Conservation (phyloP, 768 basidiomycete species). For the Amanita rimosa region DNA sequence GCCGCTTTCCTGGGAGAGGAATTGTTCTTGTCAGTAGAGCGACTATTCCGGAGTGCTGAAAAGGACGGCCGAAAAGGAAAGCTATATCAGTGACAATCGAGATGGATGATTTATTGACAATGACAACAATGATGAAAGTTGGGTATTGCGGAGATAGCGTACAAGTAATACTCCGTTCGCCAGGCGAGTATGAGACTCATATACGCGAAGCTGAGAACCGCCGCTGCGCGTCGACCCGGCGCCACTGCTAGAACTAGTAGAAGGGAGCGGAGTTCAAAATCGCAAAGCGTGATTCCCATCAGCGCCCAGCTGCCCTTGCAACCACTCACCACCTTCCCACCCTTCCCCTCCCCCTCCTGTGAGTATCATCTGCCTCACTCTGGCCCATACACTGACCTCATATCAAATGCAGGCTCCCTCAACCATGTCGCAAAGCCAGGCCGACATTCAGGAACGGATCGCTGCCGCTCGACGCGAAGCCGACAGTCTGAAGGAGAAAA, state of each 20-base stretch:
- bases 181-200: neutral
- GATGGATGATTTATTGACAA: neutral
- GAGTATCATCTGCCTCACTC: conserved; percentile 4
- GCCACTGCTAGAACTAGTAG: too few relatives aligned
- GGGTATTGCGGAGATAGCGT: neutral
- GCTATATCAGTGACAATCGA: neutral
- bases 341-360: conserved; percentile 9
- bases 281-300: conserved; percentile 14
- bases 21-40: neutral
- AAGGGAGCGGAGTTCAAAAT: conserved; percentile 6
- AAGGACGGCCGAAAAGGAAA: too few relatives aligned
- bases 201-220: neutral
- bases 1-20: neutral
- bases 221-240: neutral
- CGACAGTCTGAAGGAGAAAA: conserved; percentile 97
- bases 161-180: neutral
- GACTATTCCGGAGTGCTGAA: neutral
- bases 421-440: conserved; percentile 68
- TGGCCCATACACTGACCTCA: conserved; percentile 1
- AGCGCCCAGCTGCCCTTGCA: conserved; percentile 13
- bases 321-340: conserved; percentile 16
- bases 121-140: neutral
- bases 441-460: conserved; percentile 86
- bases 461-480: conserved; percentile 95
- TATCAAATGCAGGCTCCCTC: neutral